These are phyloP conservation scores for Aspergillus saccharolyticus DNA, from an alignment of 495 filamentous ascomycete species.

Conservation along the genomic window DNA sequence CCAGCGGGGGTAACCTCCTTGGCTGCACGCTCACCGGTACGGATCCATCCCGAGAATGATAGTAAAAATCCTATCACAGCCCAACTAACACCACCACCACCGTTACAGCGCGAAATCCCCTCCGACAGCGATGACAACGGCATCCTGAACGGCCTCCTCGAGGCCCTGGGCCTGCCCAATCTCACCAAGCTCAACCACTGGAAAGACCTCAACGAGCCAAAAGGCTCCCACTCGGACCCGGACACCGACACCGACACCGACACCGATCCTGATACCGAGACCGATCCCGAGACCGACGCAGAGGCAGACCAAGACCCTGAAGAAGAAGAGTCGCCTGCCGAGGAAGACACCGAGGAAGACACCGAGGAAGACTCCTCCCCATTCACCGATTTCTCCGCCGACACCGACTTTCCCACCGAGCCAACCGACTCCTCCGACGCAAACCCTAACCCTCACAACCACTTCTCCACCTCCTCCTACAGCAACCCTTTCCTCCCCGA, in stretches of 20 bases:
- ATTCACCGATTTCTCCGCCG: too few species aligned
- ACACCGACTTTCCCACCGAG: too few species aligned
- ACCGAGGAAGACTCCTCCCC: too few species aligned
- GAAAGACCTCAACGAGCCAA: background rate
- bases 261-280: constrained; percentile 3
- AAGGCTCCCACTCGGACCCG: background rate
- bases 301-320: background rate
- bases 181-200: constrained; percentile 16
- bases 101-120: constrained; percentile 30
- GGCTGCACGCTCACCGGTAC: constrained; percentile 8
- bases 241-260: background rate
- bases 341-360: too few species aligned
- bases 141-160: constrained; percentile 21
- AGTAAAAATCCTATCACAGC: too few species aligned
- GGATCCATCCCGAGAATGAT: too few species aligned
- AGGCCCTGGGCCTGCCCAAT: constrained; percentile 18
- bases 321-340: too few species aligned
- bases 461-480: too few species aligned
- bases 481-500: too few species aligned
- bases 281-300: background rate
- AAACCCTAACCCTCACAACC: background rate
- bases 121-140: constrained; percentile 14
- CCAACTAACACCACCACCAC: background rate
- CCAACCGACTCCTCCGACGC: too few species aligned
- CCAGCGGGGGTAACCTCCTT: background rate